phyloP scores from a whole-genome alignment of 371 early-diverging fungal genomes.

The Polyrhizophydium stewartii region DNA sequence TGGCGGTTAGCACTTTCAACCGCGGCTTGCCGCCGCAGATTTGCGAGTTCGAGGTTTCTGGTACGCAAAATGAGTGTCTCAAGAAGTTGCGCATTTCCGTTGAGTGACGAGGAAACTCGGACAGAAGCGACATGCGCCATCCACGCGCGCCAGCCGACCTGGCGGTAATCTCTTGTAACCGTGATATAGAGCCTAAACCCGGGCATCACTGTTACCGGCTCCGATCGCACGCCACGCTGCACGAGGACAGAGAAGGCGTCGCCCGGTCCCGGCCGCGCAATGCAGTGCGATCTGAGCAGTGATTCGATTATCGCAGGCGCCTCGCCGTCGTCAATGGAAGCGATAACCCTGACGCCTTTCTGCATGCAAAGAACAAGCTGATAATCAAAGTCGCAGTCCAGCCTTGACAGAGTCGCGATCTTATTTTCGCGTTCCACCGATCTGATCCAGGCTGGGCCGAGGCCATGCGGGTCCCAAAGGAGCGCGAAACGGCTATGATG shows the following conservation, averaged over 20 bases:
- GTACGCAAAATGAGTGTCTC: background rate
- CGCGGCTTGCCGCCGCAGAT: background rate
- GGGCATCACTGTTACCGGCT: background rate
- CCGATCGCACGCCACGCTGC: background rate
- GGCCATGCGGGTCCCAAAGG: constrained; percentile 10
- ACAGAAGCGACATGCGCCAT: background rate
- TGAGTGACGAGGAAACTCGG: background rate
- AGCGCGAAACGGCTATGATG: constrained; percentile 7
- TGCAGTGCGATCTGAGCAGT: no score
- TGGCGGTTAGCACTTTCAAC: background rate
- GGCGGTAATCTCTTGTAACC: background rate
- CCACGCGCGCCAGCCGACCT: background rate
- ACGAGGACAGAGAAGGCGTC: no score
- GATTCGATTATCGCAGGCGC: no score
- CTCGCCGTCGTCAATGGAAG: no score
- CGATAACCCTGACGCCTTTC: no score
- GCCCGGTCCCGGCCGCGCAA: no score
- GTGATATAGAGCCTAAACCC: background rate
- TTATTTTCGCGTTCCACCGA: background rate
- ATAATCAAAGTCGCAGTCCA: background rate
- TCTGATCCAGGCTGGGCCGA: background rate
- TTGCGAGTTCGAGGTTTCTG: background rate
- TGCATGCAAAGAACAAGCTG: background rate
- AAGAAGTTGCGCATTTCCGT: background rate
- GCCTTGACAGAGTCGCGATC: background rate